Percentiles rank a stretch among this genome's conserved stretches.
Evolutionary conservation across 331 rosid species (phyloP).

Genomic region (Stylosanthes scabra): DNA sequence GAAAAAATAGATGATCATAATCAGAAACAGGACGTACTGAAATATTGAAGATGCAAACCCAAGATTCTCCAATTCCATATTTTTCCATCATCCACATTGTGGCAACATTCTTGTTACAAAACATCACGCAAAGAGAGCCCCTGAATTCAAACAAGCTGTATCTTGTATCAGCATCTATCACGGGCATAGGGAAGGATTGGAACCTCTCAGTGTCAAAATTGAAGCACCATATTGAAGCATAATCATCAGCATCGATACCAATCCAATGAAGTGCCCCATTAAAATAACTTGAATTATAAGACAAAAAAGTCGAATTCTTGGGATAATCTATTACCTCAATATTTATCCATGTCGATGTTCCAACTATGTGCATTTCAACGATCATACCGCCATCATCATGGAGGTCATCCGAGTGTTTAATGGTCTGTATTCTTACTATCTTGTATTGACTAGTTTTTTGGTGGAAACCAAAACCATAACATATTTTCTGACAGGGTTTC

Average conservation of each 20-base stretch:
- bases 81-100: conserved; percentile 35
- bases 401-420: too few relatives aligned
- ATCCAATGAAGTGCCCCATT: conserved; percentile 48
- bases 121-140: conserved; percentile 20
- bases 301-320: rapidly evolving
- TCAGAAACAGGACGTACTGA: too few relatives aligned
- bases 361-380: conserved; percentile 41
- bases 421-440: conserved; percentile 9
- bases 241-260: not conserved
- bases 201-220: conserved; percentile 38
- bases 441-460: conserved; percentile 36
- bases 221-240: conserved; percentile 8
- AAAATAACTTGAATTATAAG: conserved; percentile 17
- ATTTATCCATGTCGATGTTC: conserved; percentile 40
- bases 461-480: conserved; percentile 36
- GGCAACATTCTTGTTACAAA: rapidly evolving
- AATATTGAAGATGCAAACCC: conserved; percentile 25
- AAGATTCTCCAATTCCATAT: conserved; percentile 30
- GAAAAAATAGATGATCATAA: too few relatives aligned
- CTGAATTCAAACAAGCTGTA: conserved; percentile 26
- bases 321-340: not conserved
- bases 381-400: not conserved
- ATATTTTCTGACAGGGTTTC: too few relatives aligned
- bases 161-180: too few relatives aligned
- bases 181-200: not conserved